These are phyloP conservation scores for Trametes maxima DNA, from an alignment of 768 basidiomycete species.

Conservation along the genomic window DNA sequence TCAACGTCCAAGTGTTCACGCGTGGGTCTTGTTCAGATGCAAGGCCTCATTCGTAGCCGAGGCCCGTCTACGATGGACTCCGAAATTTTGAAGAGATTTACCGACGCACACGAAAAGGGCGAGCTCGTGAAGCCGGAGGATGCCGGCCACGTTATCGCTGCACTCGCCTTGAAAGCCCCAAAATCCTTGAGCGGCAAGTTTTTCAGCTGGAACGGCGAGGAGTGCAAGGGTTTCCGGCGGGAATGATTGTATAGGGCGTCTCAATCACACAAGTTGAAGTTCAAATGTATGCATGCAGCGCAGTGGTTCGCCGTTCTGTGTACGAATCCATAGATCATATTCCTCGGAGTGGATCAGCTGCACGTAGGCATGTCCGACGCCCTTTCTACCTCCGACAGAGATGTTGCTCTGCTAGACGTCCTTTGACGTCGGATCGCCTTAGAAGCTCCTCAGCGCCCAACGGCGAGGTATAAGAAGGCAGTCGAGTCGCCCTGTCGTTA, in stretches of 20 bases:
- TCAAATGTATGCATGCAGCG: no score
- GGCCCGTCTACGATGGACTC: slow-evolving; percentile 57
- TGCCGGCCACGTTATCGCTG: slow-evolving; percentile 78
- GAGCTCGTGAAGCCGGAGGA: slow-evolving; percentile 75
- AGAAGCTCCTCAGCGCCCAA: not conserved
- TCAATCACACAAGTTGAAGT: no score
- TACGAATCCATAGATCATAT: no score
- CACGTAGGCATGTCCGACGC: no score
- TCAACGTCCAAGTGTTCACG: not conserved
- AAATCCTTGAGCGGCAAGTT: slow-evolving; percentile 72
- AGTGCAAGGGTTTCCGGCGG: slow-evolving; percentile 57
- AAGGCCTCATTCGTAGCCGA: slow-evolving; percentile 52
- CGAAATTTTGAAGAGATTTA: slow-evolving; percentile 58
- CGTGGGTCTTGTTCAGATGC: slow-evolving; percentile 60
- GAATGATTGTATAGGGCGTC: slow-evolving; percentile 8
- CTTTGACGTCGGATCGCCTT: not conserved
- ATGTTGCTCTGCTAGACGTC: not conserved
- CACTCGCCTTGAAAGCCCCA: slow-evolving; percentile 66
- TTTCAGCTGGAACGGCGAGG: slow-evolving; percentile 77
- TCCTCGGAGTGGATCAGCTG: no score
- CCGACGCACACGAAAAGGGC: slow-evolving; percentile 60
- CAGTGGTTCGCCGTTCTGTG: not conserved
- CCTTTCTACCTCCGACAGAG: no score
- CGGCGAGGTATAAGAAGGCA: not conserved
- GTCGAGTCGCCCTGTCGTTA: not conserved